Conservation (phyloP, 2,329 filamentous ascomycete genomes). For the Fusarium chlamydosporum region DNA sequence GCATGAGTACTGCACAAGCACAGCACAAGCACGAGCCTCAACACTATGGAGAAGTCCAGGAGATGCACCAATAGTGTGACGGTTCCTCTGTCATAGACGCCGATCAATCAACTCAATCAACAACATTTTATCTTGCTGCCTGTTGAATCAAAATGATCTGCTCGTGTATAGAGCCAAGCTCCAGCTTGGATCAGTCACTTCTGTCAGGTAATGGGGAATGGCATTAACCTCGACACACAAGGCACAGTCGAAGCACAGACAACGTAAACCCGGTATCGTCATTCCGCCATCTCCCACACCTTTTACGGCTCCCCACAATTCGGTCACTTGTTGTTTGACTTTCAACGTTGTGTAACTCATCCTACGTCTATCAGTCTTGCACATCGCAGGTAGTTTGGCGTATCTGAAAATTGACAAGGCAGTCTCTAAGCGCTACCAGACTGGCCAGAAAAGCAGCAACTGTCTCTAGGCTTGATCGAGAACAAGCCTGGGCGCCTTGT, state of each 20-base stretch:
- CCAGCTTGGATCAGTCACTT: constrained; percentile 1
- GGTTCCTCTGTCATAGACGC: constrained; percentile 12
- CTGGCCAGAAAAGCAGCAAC: constrained; percentile 14
- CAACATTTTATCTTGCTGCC: constrained; percentile 37
- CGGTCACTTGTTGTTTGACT: constrained; percentile 32
- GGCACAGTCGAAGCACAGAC: constrained; percentile 32
- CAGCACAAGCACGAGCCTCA: constrained; percentile 39
- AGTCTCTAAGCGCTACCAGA: constrained; percentile 7
- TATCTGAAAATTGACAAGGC: constrained; percentile 19
- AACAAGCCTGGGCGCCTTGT: constrained; percentile 30
- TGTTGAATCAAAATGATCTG: constrained; percentile 20
- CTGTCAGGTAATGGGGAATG: constrained; percentile 24
- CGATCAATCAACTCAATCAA: constrained; percentile 20
- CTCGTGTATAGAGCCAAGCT: constrained; percentile 3
- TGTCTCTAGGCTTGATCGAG: constrained; percentile 12
- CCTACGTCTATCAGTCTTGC: constrained; percentile 13
- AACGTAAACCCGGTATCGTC: constrained; percentile 25
- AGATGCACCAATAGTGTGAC: constrained; percentile 24
- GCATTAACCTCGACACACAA: constrained; percentile 5
- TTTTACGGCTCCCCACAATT: constrained; percentile 32
- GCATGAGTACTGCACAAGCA: constrained; percentile 32
- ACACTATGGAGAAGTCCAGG: constrained; percentile 13
- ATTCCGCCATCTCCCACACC: constrained; percentile 31
- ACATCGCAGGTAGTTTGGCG: constrained; percentile 14
- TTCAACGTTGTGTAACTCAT: constrained; percentile 25